Percentiles rank a stretch among this genome's conserved stretches.
phyloP scores from a whole-genome alignment of 352 stramenopile genomes.

The Phytophthora citricola region DNA sequence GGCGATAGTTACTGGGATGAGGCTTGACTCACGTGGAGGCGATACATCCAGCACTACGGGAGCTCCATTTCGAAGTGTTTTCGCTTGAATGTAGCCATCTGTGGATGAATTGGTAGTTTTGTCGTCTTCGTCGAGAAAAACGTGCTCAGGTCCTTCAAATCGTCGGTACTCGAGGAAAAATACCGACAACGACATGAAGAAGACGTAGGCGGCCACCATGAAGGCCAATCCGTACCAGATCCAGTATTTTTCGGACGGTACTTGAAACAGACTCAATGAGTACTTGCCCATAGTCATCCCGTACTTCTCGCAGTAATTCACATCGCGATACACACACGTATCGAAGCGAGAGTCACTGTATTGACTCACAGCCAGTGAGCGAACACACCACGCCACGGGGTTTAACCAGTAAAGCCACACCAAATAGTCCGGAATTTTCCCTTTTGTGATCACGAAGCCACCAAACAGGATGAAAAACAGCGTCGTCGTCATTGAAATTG shows the following conservation, averaged over 20 bases:
- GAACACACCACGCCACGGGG: slow-evolving; percentile 49
- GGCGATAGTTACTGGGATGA: slow-evolving; percentile 46
- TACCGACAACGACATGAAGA: slow-evolving; percentile 42
- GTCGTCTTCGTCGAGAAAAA: slow-evolving; percentile 21
- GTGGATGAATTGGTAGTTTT: neutral
- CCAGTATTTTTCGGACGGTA: slow-evolving; percentile 37
- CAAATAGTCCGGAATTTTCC: slow-evolving; percentile 43
- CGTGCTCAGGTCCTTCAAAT: slow-evolving; percentile 33
- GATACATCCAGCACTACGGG: slow-evolving; percentile 7
- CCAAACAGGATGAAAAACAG: slow-evolving; percentile 53
- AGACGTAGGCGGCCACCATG: slow-evolving; percentile 32
- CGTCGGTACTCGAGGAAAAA: slow-evolving; percentile 38
- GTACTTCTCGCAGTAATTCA: slow-evolving; percentile 37
- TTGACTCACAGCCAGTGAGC: slow-evolving; percentile 38
- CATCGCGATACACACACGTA: slow-evolving; percentile 24
- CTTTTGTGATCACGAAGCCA: slow-evolving; percentile 42
- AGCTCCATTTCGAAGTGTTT: slow-evolving; percentile 10
- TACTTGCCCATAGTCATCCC: slow-evolving; percentile 43
- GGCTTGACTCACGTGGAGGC: slow-evolving; percentile 21
- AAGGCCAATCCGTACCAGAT: slow-evolving; percentile 35
- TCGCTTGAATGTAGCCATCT: slow-evolving; percentile 8
- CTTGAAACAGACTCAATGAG: slow-evolving; percentile 34
- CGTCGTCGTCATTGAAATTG: slow-evolving; percentile 41
- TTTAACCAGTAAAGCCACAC: slow-evolving; percentile 50
- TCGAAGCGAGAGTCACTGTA: slow-evolving; percentile 35